These are phyloP conservation scores for Penicillium malachiteum DNA, from an alignment of 495 filamentous ascomycete species.

Conservation along the genomic window DNA sequence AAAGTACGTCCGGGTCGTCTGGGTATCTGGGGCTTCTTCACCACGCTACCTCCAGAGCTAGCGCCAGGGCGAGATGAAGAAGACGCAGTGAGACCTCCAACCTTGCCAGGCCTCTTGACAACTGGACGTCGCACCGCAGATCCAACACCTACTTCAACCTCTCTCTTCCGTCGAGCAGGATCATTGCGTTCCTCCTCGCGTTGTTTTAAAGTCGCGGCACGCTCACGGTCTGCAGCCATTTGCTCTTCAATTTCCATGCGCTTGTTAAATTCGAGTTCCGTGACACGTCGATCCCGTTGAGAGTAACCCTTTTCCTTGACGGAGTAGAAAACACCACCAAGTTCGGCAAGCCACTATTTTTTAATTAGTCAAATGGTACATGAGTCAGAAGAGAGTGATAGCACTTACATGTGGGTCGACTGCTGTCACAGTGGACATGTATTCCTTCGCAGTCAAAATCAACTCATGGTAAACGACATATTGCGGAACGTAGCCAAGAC, in stretches of 20 bases:
- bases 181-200: conserved; percentile 43
- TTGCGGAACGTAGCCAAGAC: conserved; percentile 88
- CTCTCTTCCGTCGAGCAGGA: conserved; percentile 32
- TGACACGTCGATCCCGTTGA: conserved; percentile 81
- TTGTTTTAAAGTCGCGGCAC: conserved; percentile 57
- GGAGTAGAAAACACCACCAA: conserved; percentile 98
- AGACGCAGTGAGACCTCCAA: conserved; percentile 43
- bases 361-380: conserved; percentile 12
- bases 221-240: conserved; percentile 84
- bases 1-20: conserved; percentile 57
- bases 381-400: not conserved
- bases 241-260: conserved; percentile 95
- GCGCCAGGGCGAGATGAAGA: conserved; percentile 47
- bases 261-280: conserved; percentile 89
- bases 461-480: conserved; percentile 99
- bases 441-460: conserved; percentile 94
- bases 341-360: conserved; percentile 82
- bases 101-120: conserved; percentile 34
- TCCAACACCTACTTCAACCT: conserved; percentile 39
- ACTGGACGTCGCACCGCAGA: conserved; percentile 41
- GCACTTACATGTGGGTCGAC: conserved; percentile 81
- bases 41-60: conserved; percentile 43
- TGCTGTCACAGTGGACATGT: conserved; percentile 96
- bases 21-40: conserved; percentile 59
- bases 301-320: conserved; percentile 98